These are phyloP conservation scores for Lentinus polychrous DNA, from an alignment of 1,284 basidiomycete genomes.

Conservation along the genomic window DNA sequence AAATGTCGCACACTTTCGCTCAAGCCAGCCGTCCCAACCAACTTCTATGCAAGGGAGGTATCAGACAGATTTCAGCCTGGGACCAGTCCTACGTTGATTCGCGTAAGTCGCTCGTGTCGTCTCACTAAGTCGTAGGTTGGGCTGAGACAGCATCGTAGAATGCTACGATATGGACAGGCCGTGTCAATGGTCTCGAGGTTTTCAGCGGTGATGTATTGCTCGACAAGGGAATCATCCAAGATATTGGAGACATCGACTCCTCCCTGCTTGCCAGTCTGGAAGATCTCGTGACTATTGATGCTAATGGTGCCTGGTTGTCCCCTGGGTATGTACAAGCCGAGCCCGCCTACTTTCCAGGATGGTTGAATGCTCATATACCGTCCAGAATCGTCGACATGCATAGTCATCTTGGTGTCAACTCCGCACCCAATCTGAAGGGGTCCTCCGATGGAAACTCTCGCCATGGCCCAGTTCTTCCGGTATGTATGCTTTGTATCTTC, in stretches of 20 bases:
- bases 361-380: neutral
- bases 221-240: slow-evolving; percentile 48
- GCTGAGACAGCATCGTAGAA: slow-evolving; percentile 29
- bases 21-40: slow-evolving; percentile 34
- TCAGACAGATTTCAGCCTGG: slow-evolving; percentile 68
- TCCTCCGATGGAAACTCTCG: slow-evolving; percentile 30
- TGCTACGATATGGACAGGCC: slow-evolving; percentile 61
- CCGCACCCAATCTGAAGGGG: slow-evolving; percentile 20
- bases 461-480: slow-evolving; percentile 33
- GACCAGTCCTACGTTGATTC: slow-evolving; percentile 44
- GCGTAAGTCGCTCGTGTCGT: slow-evolving; percentile 10
- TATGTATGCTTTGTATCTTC: slow-evolving; percentile 3
- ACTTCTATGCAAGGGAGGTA: slow-evolving; percentile 41
- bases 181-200: slow-evolving; percentile 41
- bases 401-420: slow-evolving; percentile 20
- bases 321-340: slow-evolving; percentile 15
- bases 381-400: slow-evolving; percentile 44
- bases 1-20: slow-evolving; percentile 33
- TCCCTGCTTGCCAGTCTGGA: slow-evolving; percentile 6
- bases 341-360: neutral
- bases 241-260: slow-evolving; percentile 34
- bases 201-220: slow-evolving; percentile 46
- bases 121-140: slow-evolving; percentile 21
- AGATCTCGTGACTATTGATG: slow-evolving; percentile 16
- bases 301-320: slow-evolving; percentile 19